These are phyloP conservation scores for Pseudocercospora cruenta DNA, from an alignment of 2,329 filamentous ascomycete species.

Conservation along the genomic window DNA sequence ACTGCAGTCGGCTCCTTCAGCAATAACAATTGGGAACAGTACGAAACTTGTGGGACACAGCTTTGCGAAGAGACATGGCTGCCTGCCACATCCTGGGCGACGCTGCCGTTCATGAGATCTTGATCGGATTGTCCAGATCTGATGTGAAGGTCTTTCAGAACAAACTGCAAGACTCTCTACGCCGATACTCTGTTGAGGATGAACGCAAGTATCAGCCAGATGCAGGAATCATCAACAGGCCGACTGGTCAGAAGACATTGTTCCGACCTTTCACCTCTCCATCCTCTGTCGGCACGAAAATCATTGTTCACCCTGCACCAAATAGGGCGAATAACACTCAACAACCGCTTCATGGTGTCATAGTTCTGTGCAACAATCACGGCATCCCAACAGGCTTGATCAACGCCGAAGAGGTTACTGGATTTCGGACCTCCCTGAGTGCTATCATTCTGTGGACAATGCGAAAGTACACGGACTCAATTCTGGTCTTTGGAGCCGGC, in stretches of 20 bases:
- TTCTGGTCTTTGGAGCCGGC: conserved; percentile 55
- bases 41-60: neutral
- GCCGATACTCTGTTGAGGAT: conserved; percentile 9
- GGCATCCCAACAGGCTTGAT: conserved; percentile 41
- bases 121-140: conserved; percentile 13
- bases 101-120: conserved; percentile 15
- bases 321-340: neutral
- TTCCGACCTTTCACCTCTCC: conserved; percentile 24
- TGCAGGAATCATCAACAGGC: conserved; percentile 14
- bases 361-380: conserved; percentile 14
- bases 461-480: conserved; percentile 32
- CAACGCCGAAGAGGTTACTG: conserved; percentile 74
- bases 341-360: conserved; percentile 17
- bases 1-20: neutral
- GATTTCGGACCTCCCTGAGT: conserved; percentile 76
- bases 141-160: conserved; percentile 14
- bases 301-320: conserved; percentile 24
- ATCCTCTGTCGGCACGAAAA: conserved; percentile 18
- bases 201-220: conserved; percentile 18
- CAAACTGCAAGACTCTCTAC: conserved; percentile 14
- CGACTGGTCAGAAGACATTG: conserved; percentile 19
- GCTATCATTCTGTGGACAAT: conserved; percentile 61
- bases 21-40: neutral
- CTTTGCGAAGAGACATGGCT: conserved; percentile 1
- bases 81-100: conserved; percentile 17